Percentiles rank a stretch among this genome's conserved stretches.
Evolutionary conservation across 257 asterid genomes (phyloP).

Genomic region (Scutellaria minor): DNA sequence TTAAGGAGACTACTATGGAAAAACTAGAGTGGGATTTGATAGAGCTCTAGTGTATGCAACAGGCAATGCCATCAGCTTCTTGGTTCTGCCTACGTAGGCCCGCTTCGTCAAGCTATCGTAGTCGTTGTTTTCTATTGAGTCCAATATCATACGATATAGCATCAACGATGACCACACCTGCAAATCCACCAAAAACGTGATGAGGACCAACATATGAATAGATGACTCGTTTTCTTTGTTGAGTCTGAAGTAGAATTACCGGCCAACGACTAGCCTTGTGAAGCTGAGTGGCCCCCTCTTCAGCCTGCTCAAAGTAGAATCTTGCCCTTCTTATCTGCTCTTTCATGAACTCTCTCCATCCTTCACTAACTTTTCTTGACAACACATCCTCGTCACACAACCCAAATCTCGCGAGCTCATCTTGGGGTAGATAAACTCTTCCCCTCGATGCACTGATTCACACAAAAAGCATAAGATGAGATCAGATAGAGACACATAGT

Average conservation of each 20-base stretch:
- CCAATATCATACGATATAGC: conserved; percentile 71
- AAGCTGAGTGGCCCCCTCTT: conserved; percentile 81
- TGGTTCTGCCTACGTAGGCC: conserved; percentile 71
- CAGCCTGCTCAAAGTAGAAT: conserved; percentile 72
- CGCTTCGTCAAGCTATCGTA: conserved; percentile 76
- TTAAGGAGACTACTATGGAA: conserved; percentile 10
- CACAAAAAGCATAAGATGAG: background rate
- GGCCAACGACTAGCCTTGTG: conserved; percentile 89
- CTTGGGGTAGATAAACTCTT: conserved; percentile 87
- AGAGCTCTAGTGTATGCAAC: conserved; percentile 63
- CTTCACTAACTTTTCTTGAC: conserved; percentile 60
- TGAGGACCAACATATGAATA: too few relatives aligned
- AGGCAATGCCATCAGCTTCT: conserved; percentile 70
- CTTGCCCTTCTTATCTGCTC: conserved; percentile 79
- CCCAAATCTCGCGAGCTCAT: conserved; percentile 67
- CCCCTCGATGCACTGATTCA: conserved; percentile 67
- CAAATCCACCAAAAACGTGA: conserved; percentile 23
- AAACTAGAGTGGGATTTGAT: conserved; percentile 33
- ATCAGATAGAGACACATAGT: background rate
- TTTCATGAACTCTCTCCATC: conserved; percentile 83
- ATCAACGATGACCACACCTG: conserved; percentile 88
- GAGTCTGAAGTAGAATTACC: conserved; percentile 40
- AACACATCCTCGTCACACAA: conserved; percentile 64
- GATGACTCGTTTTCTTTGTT: too few relatives aligned
- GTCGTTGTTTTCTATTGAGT: conserved; percentile 68